Percentiles rank a stretch among this genome's conserved stretches.
Evolutionary conservation across 1,139 yeast genomes (phyloP).

Genomic region (Schwanniomyces etchellsii): DNA sequence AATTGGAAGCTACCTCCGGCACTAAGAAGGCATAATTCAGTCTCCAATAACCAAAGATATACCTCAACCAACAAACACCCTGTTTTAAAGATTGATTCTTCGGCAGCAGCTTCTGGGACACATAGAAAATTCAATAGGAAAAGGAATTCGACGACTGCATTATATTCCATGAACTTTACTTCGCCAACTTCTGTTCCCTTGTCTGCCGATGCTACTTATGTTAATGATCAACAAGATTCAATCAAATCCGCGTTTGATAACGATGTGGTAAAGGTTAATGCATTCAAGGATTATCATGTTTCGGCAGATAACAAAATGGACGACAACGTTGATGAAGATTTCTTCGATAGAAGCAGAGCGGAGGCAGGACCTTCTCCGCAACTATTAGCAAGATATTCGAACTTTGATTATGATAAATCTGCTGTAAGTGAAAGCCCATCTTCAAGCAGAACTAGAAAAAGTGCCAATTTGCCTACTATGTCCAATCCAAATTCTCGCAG

Average conservation of each 20-base stretch:
- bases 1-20: no score
- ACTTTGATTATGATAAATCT: constrained; percentile 4
- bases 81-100: neutral
- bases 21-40: neutral
- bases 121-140: neutral
- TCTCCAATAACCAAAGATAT: no score
- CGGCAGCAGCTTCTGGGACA: no score
- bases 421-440: neutral
- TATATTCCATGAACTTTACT: neutral
- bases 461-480: constrained; percentile 32
- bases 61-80: no score
- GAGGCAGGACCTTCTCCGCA: no score
- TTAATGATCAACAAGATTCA: neutral
- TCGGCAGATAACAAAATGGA: neutral
- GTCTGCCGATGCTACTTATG: neutral
- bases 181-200: no score
- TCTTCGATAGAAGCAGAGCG: no score
- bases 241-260: neutral
- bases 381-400: neutral
- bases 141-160: neutral
- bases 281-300: neutral
- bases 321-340: neutral
- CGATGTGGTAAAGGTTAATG: neutral
- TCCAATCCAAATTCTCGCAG: constrained; percentile 24
- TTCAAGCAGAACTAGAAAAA: constrained; percentile 9